A percentile compares a stretch with the other conserved stretches of the same genome.
phyloP scores from a whole-genome alignment of 805 yeast species.

The Pichia scutulata region DNA sequence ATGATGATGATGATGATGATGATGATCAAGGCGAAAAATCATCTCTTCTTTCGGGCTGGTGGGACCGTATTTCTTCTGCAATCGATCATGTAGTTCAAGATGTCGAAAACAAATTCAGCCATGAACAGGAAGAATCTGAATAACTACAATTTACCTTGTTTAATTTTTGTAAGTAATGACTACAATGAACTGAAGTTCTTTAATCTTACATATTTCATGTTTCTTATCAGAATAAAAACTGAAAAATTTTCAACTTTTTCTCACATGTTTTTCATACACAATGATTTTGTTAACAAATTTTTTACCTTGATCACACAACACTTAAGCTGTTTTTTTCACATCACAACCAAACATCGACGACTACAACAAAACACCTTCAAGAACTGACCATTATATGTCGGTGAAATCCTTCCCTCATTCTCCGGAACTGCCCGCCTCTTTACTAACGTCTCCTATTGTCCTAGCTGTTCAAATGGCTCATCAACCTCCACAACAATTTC shows the following conservation, averaged over 20 bases:
- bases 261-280: not conserved
- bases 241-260: not conserved
- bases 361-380: not conserved
- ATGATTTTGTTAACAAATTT: not conserved
- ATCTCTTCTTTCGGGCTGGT: not conserved
- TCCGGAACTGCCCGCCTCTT: not conserved
- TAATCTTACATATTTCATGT: too few species aligned
- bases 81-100: not conserved
- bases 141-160: not conserved
- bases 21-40: not conserved
- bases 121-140: not conserved
- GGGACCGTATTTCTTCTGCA: not conserved
- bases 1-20: not conserved
- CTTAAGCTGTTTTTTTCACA: not conserved
- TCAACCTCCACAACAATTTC: not conserved
- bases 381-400: not conserved
- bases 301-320: not conserved
- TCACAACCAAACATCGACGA: not conserved
- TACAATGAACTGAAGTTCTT: too few species aligned
- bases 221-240: not conserved
- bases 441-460: not conserved
- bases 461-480: not conserved
- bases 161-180: too few species aligned
- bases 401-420: slow-evolving; percentile 1
- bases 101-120: not conserved